Conservation (phyloP, 2,329 filamentous ascomycete species). For the Pyricularia sp. region DNA sequence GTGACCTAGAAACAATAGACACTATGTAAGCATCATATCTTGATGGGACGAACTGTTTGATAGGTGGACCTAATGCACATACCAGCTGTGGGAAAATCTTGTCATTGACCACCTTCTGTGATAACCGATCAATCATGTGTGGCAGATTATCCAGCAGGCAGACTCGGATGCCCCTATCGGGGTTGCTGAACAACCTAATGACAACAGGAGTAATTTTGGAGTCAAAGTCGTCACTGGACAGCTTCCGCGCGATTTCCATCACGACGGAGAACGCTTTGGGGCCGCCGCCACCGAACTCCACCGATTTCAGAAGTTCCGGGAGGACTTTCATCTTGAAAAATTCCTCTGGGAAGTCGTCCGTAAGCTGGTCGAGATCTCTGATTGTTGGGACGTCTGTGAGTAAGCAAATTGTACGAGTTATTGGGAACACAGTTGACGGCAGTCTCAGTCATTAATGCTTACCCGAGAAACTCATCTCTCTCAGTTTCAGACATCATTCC, state of each 20-base stretch:
- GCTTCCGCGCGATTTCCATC: slow-evolving; percentile 81
- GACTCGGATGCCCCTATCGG: slow-evolving; percentile 85
- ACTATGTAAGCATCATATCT: background rate
- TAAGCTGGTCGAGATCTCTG: slow-evolving; percentile 70
- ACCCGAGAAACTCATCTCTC: slow-evolving; percentile 74
- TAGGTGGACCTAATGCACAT: slow-evolving; percentile 14
- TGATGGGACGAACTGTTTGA: background rate
- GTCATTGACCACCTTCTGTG: slow-evolving; percentile 85
- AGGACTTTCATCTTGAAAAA: slow-evolving; percentile 97
- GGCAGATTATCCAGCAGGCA: slow-evolving; percentile 84
- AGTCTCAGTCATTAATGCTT: slow-evolving; percentile 10
- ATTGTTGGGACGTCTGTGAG: background rate
- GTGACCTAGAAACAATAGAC: slow-evolving; percentile 50
- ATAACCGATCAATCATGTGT: slow-evolving; percentile 80
- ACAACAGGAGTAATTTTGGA: slow-evolving; percentile 75
- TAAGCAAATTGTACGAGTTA: background rate
- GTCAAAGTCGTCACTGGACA: slow-evolving; percentile 86
- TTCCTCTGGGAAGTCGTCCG: slow-evolving; percentile 92
- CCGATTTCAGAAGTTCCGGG: slow-evolving; percentile 91
- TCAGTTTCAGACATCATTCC: slow-evolving; percentile 81
- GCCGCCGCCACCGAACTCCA: slow-evolving; percentile 95
- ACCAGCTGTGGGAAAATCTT: slow-evolving; percentile 95
- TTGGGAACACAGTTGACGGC: background rate
- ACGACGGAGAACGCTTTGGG: slow-evolving; percentile 83
- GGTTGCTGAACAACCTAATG: slow-evolving; percentile 78